A percentile compares a stretch with the other conserved stretches of the same genome.
Evolutionary conservation across 2,329 filamentous ascomycete species (phyloP).

Genomic region (Pseudocercospora musae): DNA sequence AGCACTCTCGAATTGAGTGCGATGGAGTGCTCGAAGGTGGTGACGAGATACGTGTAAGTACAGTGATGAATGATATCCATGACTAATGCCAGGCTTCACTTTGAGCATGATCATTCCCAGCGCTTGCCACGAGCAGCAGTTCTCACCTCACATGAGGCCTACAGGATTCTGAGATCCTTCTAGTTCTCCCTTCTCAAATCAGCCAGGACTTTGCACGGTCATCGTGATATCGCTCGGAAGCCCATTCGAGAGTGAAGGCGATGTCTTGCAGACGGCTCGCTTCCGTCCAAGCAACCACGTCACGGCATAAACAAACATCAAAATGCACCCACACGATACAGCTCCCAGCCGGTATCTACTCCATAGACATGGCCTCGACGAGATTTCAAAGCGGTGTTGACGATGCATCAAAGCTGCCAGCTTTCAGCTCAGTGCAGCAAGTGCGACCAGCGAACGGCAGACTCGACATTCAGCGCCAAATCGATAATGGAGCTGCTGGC

Average conservation of each 20-base stretch:
- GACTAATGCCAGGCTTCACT: neutral
- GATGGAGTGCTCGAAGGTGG: neutral
- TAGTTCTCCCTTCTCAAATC: neutral
- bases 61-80: neutral
- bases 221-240: no score
- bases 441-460: neutral
- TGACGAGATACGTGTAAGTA: neutral
- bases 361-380: slow-evolving; percentile 4
- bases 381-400: slow-evolving; percentile 2
- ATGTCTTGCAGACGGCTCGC: slow-evolving; percentile 1
- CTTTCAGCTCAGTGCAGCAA: neutral
- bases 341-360: neutral
- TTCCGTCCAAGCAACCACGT: neutral
- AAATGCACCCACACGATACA: neutral
- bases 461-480: neutral
- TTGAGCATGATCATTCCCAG: neutral
- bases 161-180: neutral
- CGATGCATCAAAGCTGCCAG: neutral
- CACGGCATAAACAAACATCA: neutral
- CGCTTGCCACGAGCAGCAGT: neutral
- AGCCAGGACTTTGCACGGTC: no score
- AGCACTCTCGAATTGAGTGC: neutral
- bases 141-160: neutral
- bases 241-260: neutral
- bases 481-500: neutral